These are phyloP conservation scores for Globisporangium megalacanthum DNA, from an alignment of 352 stramenopile genomes.

Conservation along the genomic window DNA sequence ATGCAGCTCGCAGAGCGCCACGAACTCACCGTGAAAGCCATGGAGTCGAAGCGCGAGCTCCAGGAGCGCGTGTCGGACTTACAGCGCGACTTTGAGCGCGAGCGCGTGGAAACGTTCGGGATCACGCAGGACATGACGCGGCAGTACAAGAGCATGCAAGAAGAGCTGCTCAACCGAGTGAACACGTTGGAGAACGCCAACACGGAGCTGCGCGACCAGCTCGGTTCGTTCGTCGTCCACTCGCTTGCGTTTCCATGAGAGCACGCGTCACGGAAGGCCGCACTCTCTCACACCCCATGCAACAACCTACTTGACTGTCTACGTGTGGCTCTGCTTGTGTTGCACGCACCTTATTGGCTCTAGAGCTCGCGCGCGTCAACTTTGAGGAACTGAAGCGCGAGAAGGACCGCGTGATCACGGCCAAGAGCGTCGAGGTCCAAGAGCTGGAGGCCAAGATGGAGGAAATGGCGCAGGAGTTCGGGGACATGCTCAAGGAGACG, in stretches of 20 bases:
- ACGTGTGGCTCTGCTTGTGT: no score
- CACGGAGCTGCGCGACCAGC: constrained; percentile 88
- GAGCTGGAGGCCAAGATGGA: constrained; percentile 93
- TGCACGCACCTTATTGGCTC: background rate
- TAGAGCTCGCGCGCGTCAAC: constrained; percentile 78
- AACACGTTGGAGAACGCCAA: constrained; percentile 90
- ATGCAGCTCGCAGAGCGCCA: constrained; percentile 87
- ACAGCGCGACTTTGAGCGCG: constrained; percentile 82
- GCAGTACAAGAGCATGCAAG: constrained; percentile 97
- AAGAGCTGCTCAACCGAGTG: constrained; percentile 85
- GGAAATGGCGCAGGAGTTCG: constrained; percentile 93
- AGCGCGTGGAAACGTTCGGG: constrained; percentile 85
- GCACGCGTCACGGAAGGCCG: no score
- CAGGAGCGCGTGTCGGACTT: constrained; percentile 77
- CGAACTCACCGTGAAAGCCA: constrained; percentile 78
- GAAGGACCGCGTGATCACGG: constrained; percentile 86
- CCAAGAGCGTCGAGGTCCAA: constrained; percentile 89
- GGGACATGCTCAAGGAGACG: constrained; percentile 93
- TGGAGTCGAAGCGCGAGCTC: constrained; percentile 87
- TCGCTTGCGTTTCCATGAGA: no score
- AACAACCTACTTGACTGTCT: no score
- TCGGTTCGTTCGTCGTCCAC: constrained; percentile 35
- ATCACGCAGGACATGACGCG: constrained; percentile 95
- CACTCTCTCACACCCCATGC: background rate
- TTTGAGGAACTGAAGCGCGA: constrained; percentile 89